Base-by-base conservation (phyloP, 139 green algal genomes). In the Haematococcus lacustris region DNA sequence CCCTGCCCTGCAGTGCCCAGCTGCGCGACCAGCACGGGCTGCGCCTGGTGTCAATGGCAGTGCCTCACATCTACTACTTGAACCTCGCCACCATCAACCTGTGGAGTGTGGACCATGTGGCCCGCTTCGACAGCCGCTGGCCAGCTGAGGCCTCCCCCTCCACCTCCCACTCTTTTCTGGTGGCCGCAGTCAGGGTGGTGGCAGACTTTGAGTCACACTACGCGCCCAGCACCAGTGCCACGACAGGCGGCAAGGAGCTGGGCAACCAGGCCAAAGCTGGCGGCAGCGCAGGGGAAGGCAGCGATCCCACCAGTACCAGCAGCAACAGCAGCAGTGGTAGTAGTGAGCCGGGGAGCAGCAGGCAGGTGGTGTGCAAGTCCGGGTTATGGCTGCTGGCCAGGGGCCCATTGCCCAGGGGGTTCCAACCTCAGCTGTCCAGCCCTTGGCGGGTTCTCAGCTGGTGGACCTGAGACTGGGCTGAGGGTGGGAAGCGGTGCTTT, bases 381-480 rank as follows among this genome's bases (percentile, higher is more conserved):
- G 72, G 72, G 3, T 60, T 38, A 1, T 77, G 72, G 72, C 51
- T 77, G 50, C n/a, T 72, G 28, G 72, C 64, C n/a, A 63, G 72
- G 1, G 72, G 72, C 21, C 72, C 72, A 38, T 64, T 77, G 72
- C 72, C 72, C 3, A 32, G 21, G n/a, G 72, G 72, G 1, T n/a
- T 25, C 26, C 23, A 23, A 28, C 13, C 34, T 13, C 53, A 3
- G 21, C 72, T 77, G 32, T 35, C 66, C 51, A n/a, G n/a, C 3
- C 50, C 37, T 1, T 77, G 72, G 72, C 43, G 43, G 4, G 2
- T 77, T 26, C 9, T 77, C 28, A 64, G 17, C 9, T 71, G 63
- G 72, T 77, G 51, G 26, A n/a, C n/a, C n/a, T n/a, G n/a, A n/a
- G n/a, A n/a, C n/a, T n/a, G n/a, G n/a, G n/a, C n/a, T n/a, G n/a